A percentile compares a stretch with the other conserved stretches of the same genome.
These are phyloP conservation scores for Firmiana major DNA, from an alignment of 345 rosid species.

Conservation along the genomic window DNA sequence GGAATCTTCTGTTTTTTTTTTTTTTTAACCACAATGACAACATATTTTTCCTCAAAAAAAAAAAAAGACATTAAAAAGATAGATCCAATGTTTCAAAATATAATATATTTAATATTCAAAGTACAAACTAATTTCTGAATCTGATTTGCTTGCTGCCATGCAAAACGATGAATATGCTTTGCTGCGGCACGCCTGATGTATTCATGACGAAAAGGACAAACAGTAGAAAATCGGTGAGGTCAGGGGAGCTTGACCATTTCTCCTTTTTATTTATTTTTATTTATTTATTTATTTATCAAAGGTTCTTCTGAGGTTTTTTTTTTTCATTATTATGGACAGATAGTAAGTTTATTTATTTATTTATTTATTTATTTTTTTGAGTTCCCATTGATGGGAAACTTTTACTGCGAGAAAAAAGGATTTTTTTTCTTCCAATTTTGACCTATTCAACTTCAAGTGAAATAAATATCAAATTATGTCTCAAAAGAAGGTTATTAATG, in stretches of 20 bases:
- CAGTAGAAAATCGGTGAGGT: neutral
- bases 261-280: too few species aligned
- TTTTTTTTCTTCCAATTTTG: neutral
- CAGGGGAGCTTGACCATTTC: too few species aligned
- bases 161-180: neutral
- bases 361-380: too few species aligned
- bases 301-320: too few species aligned
- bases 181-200: neutral
- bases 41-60: neutral
- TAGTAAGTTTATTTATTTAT: too few species aligned
- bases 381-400: too few species aligned
- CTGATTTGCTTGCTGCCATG: neutral
- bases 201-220: neutral
- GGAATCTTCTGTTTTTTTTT: conserved; percentile 20
- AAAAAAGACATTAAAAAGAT: neutral
- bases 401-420: neutral
- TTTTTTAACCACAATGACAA: neutral
- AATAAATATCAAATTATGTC: neutral
- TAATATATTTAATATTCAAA: too few species aligned
- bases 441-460: neutral
- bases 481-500: too few species aligned
- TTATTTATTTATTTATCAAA: too few species aligned
- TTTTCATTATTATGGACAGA: too few species aligned
- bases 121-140: neutral
- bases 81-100: neutral